Evolutionary conservation across 305 asterid genomes (phyloP).

Genomic region (Fraxinus sp.): DNA sequence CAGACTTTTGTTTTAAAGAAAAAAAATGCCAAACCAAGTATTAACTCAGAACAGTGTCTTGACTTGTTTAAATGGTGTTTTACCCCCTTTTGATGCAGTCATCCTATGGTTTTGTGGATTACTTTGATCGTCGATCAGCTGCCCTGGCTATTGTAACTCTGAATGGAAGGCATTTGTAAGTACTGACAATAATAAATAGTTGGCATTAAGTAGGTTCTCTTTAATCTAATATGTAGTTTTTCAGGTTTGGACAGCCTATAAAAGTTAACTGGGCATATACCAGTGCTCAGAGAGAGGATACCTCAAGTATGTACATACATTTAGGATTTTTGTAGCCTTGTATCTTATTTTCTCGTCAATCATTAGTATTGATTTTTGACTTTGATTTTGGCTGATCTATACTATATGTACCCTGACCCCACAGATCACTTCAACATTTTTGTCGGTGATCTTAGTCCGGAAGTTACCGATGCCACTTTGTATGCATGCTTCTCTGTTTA

Average conservation of each 20-base stretch:
- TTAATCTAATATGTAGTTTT: constrained; percentile 28
- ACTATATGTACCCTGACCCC: constrained; percentile 12
- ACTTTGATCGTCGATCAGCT: constrained; percentile 84
- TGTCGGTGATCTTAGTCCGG: constrained; percentile 95
- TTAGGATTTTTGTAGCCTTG: not conserved
- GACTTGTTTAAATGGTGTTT: not conserved
- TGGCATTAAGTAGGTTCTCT: constrained; percentile 8
- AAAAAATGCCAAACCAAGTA: not conserved
- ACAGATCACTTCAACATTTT: constrained; percentile 79
- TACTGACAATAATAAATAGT: constrained; percentile 16
- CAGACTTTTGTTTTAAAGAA: not conserved
- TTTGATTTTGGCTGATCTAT: not conserved
- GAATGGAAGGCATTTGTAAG: constrained; percentile 88
- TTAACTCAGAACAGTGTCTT: not conserved
- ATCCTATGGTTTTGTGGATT: constrained; percentile 89
- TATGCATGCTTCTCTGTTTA: constrained; percentile 75
- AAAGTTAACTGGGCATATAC: constrained; percentile 97
- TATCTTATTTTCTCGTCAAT: not conserved
- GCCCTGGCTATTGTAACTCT: constrained; percentile 73
- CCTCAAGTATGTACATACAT: constrained; percentile 53
- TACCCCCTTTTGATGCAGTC: constrained; percentile 55
- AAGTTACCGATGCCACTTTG: constrained; percentile 88
- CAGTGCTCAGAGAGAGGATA: constrained; percentile 90
- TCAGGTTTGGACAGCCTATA: constrained; percentile 93
- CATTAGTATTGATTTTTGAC: not conserved